These are phyloP conservation scores for Daldinia sp. DNA, from an alignment of 2,329 filamentous ascomycete genomes.

Conservation along the genomic window DNA sequence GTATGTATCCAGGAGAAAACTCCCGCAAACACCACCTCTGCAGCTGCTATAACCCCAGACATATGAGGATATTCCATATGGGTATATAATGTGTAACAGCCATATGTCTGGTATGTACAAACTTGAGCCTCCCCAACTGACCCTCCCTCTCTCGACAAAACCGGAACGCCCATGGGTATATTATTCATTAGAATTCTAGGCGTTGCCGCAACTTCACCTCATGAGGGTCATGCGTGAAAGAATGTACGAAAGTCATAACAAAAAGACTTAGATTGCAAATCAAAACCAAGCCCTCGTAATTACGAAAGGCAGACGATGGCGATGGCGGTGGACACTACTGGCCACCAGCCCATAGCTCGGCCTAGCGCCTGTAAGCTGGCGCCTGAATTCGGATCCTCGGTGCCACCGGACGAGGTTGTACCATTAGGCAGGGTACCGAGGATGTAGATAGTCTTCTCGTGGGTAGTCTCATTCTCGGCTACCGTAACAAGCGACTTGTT, in stretches of 20 bases:
- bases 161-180: slow-evolving; percentile 27
- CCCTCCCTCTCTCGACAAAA: slow-evolving; percentile 6
- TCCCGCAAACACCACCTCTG: neutral
- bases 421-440: slow-evolving; percentile 82
- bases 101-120: neutral
- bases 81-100: neutral
- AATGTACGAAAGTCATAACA: slow-evolving; percentile 16
- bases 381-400: slow-evolving; percentile 56
- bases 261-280: neutral
- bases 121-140: neutral
- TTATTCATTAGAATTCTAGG: slow-evolving; percentile 3
- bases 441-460: slow-evolving; percentile 69
- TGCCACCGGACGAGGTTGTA: slow-evolving; percentile 66
- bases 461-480: slow-evolving; percentile 70
- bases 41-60: neutral
- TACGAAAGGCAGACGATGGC: slow-evolving; percentile 60
- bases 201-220: slow-evolving; percentile 11
- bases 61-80: neutral
- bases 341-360: slow-evolving; percentile 63
- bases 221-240: slow-evolving; percentile 11
- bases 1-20: neutral
- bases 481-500: slow-evolving; percentile 74
- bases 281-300: slow-evolving; percentile 15
- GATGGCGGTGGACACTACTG: slow-evolving; percentile 58
- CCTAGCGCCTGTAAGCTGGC: slow-evolving; percentile 52